Evolutionary conservation across 108 stramenopile genomes (phyloP).

Genomic region (Cyclostephanos invisitatus): DNA sequence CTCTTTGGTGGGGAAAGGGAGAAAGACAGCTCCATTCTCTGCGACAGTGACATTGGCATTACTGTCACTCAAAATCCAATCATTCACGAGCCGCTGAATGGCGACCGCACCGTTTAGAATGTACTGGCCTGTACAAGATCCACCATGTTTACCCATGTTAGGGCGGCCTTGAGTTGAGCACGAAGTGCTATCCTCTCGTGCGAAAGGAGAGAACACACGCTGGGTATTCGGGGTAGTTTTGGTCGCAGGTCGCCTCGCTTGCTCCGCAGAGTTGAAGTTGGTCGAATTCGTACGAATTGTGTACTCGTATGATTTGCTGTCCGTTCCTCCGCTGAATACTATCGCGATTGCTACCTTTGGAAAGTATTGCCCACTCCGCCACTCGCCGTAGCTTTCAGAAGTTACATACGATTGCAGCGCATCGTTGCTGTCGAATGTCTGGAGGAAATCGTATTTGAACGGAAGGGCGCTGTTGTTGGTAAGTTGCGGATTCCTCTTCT

Average conservation of each 20-base stretch:
- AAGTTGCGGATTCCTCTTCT: slow-evolving; percentile 55
- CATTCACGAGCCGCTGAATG: slow-evolving; percentile 72
- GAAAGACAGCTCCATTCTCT: slow-evolving; percentile 58
- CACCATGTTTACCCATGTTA: slow-evolving; percentile 42
- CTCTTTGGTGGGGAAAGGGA: slow-evolving; percentile 63
- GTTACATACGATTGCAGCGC: slow-evolving; percentile 61
- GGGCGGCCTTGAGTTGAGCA: slow-evolving; percentile 55
- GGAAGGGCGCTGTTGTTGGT: slow-evolving; percentile 46
- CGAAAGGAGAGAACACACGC: slow-evolving; percentile 53
- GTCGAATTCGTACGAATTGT: slow-evolving; percentile 74
- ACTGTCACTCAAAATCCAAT: slow-evolving; percentile 65
- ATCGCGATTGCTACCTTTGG: slow-evolving; percentile 72
- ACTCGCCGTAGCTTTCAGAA: slow-evolving; percentile 51
- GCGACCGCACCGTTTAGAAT: slow-evolving; percentile 75
- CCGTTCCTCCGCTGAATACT: slow-evolving; percentile 54
- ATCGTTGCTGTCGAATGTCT: slow-evolving; percentile 54
- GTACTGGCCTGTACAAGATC: slow-evolving; percentile 74
- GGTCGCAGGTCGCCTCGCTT: slow-evolving; percentile 47
- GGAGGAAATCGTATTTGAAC: slow-evolving; percentile 65
- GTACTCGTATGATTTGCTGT: slow-evolving; percentile 57
- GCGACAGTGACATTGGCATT: slow-evolving; percentile 40
- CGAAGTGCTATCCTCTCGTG: slow-evolving; percentile 44
- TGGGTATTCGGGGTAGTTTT: slow-evolving; percentile 62
- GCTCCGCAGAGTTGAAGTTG: slow-evolving; percentile 65
- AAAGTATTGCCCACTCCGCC: slow-evolving; percentile 24